Conservation (phyloP, 2,329 filamentous ascomycete genomes). For the Simplicillium aogashimaense region DNA sequence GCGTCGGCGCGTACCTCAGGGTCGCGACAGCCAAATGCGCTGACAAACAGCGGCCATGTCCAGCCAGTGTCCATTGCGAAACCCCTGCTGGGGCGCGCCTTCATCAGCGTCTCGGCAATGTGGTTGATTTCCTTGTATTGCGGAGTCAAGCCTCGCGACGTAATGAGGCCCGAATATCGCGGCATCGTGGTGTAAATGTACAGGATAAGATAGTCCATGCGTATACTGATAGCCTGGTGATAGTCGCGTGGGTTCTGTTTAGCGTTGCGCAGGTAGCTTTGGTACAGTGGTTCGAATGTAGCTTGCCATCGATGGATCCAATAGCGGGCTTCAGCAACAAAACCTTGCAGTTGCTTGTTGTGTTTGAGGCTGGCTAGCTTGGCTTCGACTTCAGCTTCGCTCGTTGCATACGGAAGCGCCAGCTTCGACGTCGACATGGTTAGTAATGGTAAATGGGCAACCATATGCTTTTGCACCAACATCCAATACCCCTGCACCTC, state of each 20-base stretch:
- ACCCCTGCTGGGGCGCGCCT: conserved; percentile 21
- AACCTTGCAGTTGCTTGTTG: conserved; percentile 18
- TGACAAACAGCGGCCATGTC: conserved; percentile 32
- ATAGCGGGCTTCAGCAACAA: conserved; percentile 23
- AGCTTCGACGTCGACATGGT: conserved; percentile 20
- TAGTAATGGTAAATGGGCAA: conserved; percentile 24
- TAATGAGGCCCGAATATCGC: conserved; percentile 24
- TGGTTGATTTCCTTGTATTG: conserved; percentile 30
- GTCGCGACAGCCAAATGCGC: conserved; percentile 30
- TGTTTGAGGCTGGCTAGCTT: conserved; percentile 20
- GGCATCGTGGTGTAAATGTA: conserved; percentile 27
- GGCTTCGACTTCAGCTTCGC: conserved; percentile 16
- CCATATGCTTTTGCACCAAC: conserved; percentile 24
- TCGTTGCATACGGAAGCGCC: conserved; percentile 14
- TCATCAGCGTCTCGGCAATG: conserved; percentile 26
- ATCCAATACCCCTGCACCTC: conserved; percentile 28
- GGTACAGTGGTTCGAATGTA: conserved; percentile 26
- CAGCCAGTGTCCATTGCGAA: conserved; percentile 36
- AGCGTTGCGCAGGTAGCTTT: conserved; percentile 13
- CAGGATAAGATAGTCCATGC: conserved; percentile 31
- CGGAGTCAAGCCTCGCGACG: conserved; percentile 26
- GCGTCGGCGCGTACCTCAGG: conserved; percentile 26
- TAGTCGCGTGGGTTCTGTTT: conserved; percentile 15
- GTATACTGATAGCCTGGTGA: conserved; percentile 27
- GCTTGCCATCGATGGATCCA: conserved; percentile 29